phyloP scores from a whole-genome alignment of 768 basidiomycete species.

The Tulasnella sp. region DNA sequence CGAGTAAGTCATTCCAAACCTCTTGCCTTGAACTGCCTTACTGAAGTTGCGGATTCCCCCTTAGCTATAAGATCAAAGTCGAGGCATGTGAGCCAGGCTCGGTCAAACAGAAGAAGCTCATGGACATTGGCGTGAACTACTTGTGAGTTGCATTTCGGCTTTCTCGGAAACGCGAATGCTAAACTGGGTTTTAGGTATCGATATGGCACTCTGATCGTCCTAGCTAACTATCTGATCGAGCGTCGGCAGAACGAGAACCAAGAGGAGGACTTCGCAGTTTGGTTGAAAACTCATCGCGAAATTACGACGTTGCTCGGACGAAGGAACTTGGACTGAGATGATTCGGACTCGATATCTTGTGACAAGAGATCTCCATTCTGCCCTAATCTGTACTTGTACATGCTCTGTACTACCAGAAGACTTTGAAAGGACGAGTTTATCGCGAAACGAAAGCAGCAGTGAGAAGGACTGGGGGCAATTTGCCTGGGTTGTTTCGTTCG shows the following conservation, averaged over 20 bases:
- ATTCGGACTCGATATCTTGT: not conserved
- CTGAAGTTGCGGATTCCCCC: not conserved
- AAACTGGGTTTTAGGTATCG: constrained; percentile 28
- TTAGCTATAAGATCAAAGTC: constrained; percentile 84
- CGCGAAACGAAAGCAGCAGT: not conserved
- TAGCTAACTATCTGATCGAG: constrained; percentile 93
- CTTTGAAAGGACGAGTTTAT: not conserved
- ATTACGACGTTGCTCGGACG: constrained; percentile 42
- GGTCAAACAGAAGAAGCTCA: constrained; percentile 69
- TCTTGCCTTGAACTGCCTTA: not conserved
- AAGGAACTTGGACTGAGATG: constrained; percentile 20
- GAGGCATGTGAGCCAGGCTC: constrained; percentile 79
- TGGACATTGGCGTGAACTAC: constrained; percentile 81
- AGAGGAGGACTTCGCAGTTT: constrained; percentile 62
- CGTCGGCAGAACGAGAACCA: constrained; percentile 34
- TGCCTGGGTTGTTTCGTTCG: not conserved
- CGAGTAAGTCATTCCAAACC: constrained; percentile 55
- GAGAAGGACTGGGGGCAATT: constrained; percentile 11
- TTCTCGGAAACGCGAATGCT: not conserved
- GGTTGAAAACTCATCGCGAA: constrained; percentile 80
- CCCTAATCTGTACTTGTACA: constrained; percentile 1
- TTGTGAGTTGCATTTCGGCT: constrained; percentile 50
- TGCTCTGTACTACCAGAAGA: constrained; percentile 1
- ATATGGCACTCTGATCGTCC: constrained; percentile 88
- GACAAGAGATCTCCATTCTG: not conserved